A percentile compares a stretch with the other conserved stretches of the same genome.
Evolutionary conservation across 768 basidiomycete genomes (phyloP).

Genomic region (Cantharellus anzutake): DNA sequence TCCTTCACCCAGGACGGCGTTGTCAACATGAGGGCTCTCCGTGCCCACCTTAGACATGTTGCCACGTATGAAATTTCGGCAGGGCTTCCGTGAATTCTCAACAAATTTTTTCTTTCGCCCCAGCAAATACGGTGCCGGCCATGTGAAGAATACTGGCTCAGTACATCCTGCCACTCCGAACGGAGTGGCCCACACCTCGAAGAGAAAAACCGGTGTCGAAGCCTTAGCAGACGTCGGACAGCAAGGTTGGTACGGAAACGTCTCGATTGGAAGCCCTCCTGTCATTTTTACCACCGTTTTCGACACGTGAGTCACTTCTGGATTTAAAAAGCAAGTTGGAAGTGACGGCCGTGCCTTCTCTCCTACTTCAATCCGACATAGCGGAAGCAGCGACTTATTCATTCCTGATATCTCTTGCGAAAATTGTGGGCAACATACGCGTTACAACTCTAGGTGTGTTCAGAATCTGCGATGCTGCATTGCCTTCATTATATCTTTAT

Average conservation of each 20-base stretch:
- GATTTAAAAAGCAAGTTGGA: not conserved
- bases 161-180: not conserved
- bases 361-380: constrained; percentile 16
- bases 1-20: not conserved
- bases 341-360: constrained; percentile 13
- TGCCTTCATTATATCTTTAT: not conserved
- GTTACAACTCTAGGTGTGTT: constrained; percentile 18
- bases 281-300: constrained; percentile 5
- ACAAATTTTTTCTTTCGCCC: not conserved
- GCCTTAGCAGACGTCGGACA: not conserved
- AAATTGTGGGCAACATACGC: constrained; percentile 17
- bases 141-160: not conserved
- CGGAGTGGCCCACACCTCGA: not conserved
- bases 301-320: constrained; percentile 3
- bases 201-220: not conserved
- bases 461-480: constrained; percentile 6
- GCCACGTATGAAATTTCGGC: not conserved
- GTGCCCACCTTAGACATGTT: not conserved
- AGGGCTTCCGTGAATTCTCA: not conserved
- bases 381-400: not conserved
- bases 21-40: not conserved
- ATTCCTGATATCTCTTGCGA: not conserved
- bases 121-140: not conserved
- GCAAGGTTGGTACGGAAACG: not conserved
- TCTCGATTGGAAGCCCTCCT: constrained; percentile 3